Conservation (phyloP, 2,329 filamentous ascomycete genomes). For the Alternaria dauci region DNA sequence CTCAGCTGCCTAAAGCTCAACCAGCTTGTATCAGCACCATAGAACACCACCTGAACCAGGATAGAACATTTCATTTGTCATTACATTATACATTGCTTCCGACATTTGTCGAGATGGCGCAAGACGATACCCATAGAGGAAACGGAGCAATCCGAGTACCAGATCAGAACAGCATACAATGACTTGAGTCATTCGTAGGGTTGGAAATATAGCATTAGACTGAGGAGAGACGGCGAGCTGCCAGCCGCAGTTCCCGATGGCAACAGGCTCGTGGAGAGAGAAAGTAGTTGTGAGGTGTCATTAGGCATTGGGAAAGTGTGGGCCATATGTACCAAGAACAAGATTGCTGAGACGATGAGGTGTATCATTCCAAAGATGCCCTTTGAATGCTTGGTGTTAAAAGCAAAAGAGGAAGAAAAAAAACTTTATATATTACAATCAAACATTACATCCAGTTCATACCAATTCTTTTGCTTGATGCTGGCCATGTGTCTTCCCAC, state of each 20-base stretch:
- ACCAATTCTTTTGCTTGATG: slow-evolving; percentile 11
- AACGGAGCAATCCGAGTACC: background rate
- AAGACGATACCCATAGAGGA: background rate
- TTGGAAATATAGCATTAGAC: background rate
- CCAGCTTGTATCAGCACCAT: background rate
- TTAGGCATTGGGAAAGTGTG: too few species aligned
- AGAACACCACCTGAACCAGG: background rate
- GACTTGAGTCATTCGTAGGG: background rate
- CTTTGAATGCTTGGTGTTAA: too few species aligned
- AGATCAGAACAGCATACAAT: background rate
- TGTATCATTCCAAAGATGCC: too few species aligned
- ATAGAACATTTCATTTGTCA: background rate
- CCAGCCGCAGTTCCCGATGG: background rate
- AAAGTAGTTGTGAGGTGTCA: background rate
- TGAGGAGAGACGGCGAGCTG: background rate
- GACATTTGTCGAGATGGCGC: background rate
- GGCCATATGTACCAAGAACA: too few species aligned
- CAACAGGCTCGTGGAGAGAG: background rate
- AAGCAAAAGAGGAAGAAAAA: background rate
- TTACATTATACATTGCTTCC: background rate
- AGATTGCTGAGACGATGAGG: too few species aligned
- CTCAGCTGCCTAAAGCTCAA: slow-evolving; percentile 9
- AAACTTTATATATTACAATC: background rate
- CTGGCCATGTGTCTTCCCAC: background rate
- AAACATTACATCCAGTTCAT: background rate